phyloP scores from a whole-genome alignment of 331 rosid species.

The Telfairia occidentalis region DNA sequence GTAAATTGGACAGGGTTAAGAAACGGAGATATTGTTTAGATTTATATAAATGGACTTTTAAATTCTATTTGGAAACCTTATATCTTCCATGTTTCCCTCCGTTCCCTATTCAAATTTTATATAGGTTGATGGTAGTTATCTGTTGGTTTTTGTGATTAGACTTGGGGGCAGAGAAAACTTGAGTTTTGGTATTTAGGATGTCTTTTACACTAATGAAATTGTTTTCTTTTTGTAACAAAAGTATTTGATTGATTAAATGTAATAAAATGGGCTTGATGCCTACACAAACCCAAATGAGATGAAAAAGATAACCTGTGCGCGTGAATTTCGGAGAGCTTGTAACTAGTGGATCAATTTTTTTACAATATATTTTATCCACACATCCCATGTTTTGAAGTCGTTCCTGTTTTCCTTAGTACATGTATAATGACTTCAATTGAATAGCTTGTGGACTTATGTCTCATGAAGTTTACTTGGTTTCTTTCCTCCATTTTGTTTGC shows the following conservation, averaged over 20 bases:
- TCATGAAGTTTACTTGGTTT: not conserved
- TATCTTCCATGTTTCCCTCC: not conserved
- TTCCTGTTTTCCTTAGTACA: not conserved
- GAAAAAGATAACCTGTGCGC: not conserved
- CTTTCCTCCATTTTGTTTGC: not conserved
- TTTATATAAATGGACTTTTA: too few species aligned
- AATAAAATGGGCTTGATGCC: not conserved
- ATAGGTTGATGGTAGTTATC: not conserved
- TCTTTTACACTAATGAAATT: not conserved
- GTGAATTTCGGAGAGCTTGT: not conserved
- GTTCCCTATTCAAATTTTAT: not conserved
- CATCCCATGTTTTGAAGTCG: not conserved
- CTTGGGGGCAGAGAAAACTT: not conserved
- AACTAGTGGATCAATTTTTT: not conserved
- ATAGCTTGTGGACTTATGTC: not conserved
- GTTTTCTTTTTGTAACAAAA: not conserved
- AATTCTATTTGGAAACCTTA: not conserved
- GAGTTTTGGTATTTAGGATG: not conserved
- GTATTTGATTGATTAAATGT: not conserved
- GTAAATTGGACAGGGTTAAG: not conserved
- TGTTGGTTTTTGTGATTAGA: slow-evolving; percentile 1
- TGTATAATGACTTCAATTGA: not conserved
- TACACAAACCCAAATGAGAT: not conserved
- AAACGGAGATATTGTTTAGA: not conserved
- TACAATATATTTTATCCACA: not conserved